Conservation (phyloP, 2,329 filamentous ascomycete genomes). For the Teratosphaeria viscida region DNA sequence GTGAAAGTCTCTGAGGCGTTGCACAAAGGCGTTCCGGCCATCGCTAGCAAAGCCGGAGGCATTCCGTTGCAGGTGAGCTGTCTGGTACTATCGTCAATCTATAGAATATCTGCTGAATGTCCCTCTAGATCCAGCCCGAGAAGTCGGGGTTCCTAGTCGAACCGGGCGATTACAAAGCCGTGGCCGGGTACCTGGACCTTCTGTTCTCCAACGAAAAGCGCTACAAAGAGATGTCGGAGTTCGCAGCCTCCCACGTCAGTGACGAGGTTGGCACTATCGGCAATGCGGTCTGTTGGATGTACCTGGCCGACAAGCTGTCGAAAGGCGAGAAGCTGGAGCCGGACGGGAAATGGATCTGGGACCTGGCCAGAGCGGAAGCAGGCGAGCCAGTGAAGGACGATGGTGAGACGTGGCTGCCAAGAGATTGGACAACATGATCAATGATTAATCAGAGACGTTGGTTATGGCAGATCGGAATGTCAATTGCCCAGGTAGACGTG, state of each 20-base stretch:
- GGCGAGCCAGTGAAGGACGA: conserved; percentile 44
- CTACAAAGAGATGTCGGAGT: conserved; percentile 38
- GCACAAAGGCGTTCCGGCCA: conserved; percentile 68
- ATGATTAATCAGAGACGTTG: not conserved
- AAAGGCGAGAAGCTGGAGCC: conserved; percentile 49
- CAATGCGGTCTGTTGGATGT: conserved; percentile 67
- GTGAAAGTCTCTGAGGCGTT: conserved; percentile 78
- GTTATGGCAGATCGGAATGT: too few relatives aligned
- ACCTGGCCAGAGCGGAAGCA: conserved; percentile 59
- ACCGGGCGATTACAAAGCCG: conserved; percentile 57
- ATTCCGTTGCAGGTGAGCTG: conserved; percentile 61
- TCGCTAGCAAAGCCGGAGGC: conserved; percentile 65
- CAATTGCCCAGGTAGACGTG: too few relatives aligned
- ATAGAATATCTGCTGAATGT: not conserved
- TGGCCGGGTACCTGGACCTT: conserved; percentile 55
- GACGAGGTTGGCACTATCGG: conserved; percentile 77
- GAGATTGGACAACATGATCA: conserved; percentile 16
- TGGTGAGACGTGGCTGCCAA: conserved; percentile 52
- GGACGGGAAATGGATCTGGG: conserved; percentile 59
- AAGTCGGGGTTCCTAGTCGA: conserved; percentile 67
- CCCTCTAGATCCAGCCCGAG: conserved; percentile 40
- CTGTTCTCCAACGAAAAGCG: conserved; percentile 56
- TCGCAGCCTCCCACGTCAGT: conserved; percentile 55
- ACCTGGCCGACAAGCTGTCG: conserved; percentile 58
- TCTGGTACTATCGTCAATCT: not conserved